Evolutionary conservation across 1,284 basidiomycete species (phyloP).

Genomic region (Naganishia liquefaciens): DNA sequence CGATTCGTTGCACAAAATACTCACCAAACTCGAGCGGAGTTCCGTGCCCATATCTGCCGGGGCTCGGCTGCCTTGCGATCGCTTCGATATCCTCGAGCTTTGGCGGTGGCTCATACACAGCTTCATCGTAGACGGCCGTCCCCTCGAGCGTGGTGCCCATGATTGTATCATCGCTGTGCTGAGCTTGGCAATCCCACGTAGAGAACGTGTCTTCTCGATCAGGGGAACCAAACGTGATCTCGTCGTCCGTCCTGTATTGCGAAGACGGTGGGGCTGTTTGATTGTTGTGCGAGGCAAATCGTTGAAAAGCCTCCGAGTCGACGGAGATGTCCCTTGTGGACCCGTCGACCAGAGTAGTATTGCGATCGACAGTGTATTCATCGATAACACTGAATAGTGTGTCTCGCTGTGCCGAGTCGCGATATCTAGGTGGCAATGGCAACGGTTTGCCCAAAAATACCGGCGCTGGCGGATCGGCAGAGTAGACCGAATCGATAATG

Average conservation of each 20-base stretch:
- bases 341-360: conserved; percentile 28
- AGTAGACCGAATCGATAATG: background rate
- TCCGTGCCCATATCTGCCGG: conserved; percentile 77
- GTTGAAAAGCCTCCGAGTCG: background rate
- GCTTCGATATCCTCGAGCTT: conserved; percentile 53
- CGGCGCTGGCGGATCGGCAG: background rate
- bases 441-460: conserved; percentile 6
- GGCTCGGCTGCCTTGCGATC: conserved; percentile 62
- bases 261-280: no score
- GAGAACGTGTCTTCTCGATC: background rate
- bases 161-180: background rate
- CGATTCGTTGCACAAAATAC: conserved; percentile 27
- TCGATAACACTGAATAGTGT: conserved; percentile 9
- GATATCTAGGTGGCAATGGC: conserved; percentile 6
- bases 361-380: background rate
- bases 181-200: background rate
- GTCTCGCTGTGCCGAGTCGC: conserved; percentile 1
- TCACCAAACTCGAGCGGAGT: conserved; percentile 69
- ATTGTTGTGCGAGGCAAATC: background rate
- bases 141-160: conserved; percentile 9
- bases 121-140: conserved; percentile 24
- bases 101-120: conserved; percentile 42
- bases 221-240: background rate
- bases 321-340: conserved; percentile 23
- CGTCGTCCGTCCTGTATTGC: background rate